Base-by-base conservation (phyloP, 192 early-diverging fungal genomes). In the Podochytrium sp. region DNA sequence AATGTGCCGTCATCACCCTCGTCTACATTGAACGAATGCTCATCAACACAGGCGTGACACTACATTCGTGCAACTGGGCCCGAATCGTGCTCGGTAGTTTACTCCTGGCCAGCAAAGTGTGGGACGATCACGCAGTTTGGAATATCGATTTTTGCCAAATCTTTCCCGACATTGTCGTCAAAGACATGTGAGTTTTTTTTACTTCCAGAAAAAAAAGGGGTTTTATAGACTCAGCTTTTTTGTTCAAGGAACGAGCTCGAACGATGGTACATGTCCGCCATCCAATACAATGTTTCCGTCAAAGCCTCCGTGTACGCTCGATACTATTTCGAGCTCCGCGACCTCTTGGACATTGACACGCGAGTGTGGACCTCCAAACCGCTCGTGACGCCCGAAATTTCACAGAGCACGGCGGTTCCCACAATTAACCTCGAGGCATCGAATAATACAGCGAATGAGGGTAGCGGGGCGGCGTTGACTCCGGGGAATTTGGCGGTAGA, bases 41-140 rank as follows among this genome's bases (percentile, higher is more conserved):
- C 6, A 80, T 81, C 2, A 84, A 83, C 5, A 85, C 91, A 0
- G 74, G 80, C 1, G 62, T 93, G 30, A 81, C 80, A 4, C 72
- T 94, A 49, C 84, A 84, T 27, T 81, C 86, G 3, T 66, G 58
- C 53, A 87, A 87, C 56, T 89, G 87, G 86, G 75, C 79, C 27
- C 75, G 87, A 16, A 79, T 80, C 6, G 55, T 85, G 2, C 79
- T 94, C 3, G 90, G 90, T 3, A 88, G 84, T 0, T 60, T 93
- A 2, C 64, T 94, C n/a, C 78, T 90, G n/a, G 90, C 92, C 4
- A 84, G 90, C 40, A 94, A 94, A 78, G 92, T 94, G 0, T 94
- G 93, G 93, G 93, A 94, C 65, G 93, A 94, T 64, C 88, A 91
- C 65, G 93, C 93, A 2, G 90, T 94, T 12, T 94, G 91, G 85